Evolutionary conservation across 2,329 filamentous ascomycete genomes (phyloP), one percentile per base, ranked within the genome.

Genomic region (Pseudocercospora ulei): DNA sequence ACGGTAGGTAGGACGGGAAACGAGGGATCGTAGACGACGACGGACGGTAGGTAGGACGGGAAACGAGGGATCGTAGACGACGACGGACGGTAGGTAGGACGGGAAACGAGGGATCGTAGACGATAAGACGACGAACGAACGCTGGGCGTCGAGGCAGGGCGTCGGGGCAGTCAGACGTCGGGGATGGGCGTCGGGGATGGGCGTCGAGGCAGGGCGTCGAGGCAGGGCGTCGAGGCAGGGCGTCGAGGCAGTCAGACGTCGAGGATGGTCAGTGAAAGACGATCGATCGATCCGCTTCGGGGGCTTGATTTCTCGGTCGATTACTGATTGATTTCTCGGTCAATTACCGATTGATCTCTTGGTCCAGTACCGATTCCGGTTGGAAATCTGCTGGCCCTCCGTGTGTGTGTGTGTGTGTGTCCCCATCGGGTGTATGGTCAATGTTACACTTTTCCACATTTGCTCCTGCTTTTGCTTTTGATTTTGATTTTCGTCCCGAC

Each of bases 241-340:
- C 38, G 26, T 41, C 38, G 38, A 41, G n/a, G n/a, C n/a, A n/a
- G n/a, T n/a, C n/a, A 30, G 43, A 43, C 43, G 43, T 35, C 39
- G 39, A 41, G 29, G 42, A 12, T 13, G 19, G 40, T 36, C 17
- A 40, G 20, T 39, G 11, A 29, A 36, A 31, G 18, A 46, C 34
- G 44, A 25, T 38, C 44, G 44, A 25, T 38, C 44, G 44, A 43
- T 40, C 35, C 44, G 40, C 34, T 43, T 43, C 44, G 44, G 38
- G 22, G 36, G 30, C 30, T 22, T 20, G 30, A 29, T 29, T 20
- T 9, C 19, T 38, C 40, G 40, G 40, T 26, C 40, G 18, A 35
- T 28, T 38, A 30, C 35, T 43, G 35, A 19, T 29, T 38, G n/a
- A n/a, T n/a, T n/a, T n/a, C n/a, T n/a, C n/a, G n/a, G n/a, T n/a